Evolutionary conservation across 352 stramenopile genomes (phyloP), one percentile per base, ranked within the genome.

Genomic region (Globisporangium echinulatum): DNA sequence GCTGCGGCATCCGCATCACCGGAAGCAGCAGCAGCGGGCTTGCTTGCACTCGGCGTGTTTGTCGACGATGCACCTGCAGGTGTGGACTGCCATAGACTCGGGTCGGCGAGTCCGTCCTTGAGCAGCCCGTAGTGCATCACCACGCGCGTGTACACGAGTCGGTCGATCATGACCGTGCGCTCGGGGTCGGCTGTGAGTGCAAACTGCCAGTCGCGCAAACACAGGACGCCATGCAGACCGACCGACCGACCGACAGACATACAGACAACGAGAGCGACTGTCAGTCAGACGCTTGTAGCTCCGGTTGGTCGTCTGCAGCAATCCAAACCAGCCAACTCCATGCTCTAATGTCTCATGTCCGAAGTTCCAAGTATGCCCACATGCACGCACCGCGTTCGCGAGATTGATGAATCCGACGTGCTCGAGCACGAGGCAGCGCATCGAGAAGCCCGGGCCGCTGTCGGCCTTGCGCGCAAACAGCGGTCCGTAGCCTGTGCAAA

Each of bases 401-500:
- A 87, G 73, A 3, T 67, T 19, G 0, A 77, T 61, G 51, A 89
- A 64, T 0, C 77, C 77, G 5, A 78, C 58, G 61, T 87, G 65
- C 5, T 73, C 72, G 3, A 90, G 61, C 40, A 90, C 63, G 0
- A 84, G 60, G 8, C 66, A 65, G 42, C 15, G 83, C 61, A 38
- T 68, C 54, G 19, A 72, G 67, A 46, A 87, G 36, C 3, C 71
- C 59, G 60, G 68, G 53, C 44, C 37, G 14, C 19, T 80, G 66
- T 47, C 75, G 59, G 43, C 43, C 19, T 87, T 86, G 7, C 75
- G 72, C 2, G 74, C 80, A 42, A 89, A 86, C n/a, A 87, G 61
- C 3, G 52, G 67, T 54, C 5, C 73, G 62, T 55, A 82, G 40
- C 74, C 76, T 85, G 49, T 13, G 33, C 17, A 13, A 48, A 9